phyloP scores from a whole-genome alignment of 495 filamentous ascomycete species.

The Pyrenopolyporus hunteri region DNA sequence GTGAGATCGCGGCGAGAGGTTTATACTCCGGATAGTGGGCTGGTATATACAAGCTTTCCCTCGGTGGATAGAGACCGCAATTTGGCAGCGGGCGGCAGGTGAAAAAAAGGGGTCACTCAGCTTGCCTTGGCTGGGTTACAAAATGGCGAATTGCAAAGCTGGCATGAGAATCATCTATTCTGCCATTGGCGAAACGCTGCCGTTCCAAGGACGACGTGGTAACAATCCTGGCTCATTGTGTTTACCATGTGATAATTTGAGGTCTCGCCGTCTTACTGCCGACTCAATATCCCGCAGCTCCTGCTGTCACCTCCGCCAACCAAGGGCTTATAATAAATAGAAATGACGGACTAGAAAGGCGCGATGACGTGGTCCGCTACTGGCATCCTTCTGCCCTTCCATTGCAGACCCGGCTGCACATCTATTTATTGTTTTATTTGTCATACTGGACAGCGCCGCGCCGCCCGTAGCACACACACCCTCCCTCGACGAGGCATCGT shows the following conservation, averaged over 20 bases:
- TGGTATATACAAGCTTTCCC: conserved; percentile 11
- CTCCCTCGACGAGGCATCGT: too few relatives aligned
- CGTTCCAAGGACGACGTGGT: neutral
- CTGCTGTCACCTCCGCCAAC: neutral
- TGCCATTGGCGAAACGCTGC: neutral
- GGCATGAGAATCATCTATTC: neutral
- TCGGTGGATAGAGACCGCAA: neutral
- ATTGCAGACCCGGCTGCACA: too few relatives aligned
- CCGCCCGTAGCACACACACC: too few relatives aligned
- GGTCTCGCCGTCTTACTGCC: neutral
- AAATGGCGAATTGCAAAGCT: neutral
- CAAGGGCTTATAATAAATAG: neutral
- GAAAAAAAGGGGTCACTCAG: neutral
- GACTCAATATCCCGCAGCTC: neutral
- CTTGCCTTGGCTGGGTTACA: neutral
- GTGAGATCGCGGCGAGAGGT: neutral
- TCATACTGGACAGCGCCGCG: too few relatives aligned
- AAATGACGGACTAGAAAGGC: neutral
- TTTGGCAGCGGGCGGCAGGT: neutral
- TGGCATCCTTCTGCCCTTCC: too few relatives aligned
- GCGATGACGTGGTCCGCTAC: neutral
- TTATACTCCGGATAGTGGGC: neutral
- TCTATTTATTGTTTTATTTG: too few relatives aligned
- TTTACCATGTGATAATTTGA: neutral
- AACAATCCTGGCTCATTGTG: neutral